phyloP scores from a whole-genome alignment of 1,139 yeast genomes.

The Dujonia santamariae region DNA sequence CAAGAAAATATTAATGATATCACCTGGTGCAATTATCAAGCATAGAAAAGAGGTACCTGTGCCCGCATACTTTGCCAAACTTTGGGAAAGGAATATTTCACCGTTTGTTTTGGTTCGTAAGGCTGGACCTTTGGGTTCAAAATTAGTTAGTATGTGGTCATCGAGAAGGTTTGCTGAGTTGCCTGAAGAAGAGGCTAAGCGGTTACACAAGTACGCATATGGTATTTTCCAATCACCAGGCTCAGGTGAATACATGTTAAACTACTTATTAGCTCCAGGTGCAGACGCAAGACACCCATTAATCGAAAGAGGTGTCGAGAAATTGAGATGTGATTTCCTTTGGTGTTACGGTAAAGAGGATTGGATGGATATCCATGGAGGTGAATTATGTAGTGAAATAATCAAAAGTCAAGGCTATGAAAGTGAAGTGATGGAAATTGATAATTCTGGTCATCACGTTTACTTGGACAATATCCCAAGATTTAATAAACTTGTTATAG shows the following conservation, averaged over 20 bases:
- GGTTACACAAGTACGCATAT: constrained; percentile 64
- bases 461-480: constrained; percentile 56
- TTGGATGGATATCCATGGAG: constrained; percentile 73
- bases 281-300: constrained; percentile 70
- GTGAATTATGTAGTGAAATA: constrained; percentile 37
- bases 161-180: constrained; percentile 59
- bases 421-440: constrained; percentile 45
- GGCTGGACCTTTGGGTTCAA: constrained; percentile 65
- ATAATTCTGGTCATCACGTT: constrained; percentile 67
- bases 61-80: constrained; percentile 59
- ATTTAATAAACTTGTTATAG: constrained; percentile 48
- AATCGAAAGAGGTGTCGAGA: constrained; percentile 45
- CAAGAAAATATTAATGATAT: constrained; percentile 46
- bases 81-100: constrained; percentile 71
- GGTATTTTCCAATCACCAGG: constrained; percentile 70
- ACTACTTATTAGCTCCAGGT: constrained; percentile 68
- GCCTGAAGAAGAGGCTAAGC: constrained; percentile 31
- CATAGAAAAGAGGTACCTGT: constrained; percentile 42
- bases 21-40: constrained; percentile 64
- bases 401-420: constrained; percentile 26
- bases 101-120: constrained; percentile 67
- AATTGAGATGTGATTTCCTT: constrained; percentile 47
- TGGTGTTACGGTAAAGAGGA: constrained; percentile 78
- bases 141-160: constrained; percentile 77
- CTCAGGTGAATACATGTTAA: constrained; percentile 74